Percentiles rank a stretch among this genome's conserved stretches.
phyloP scores from a whole-genome alignment of 257 asterid genomes.

The Solanum piurae region DNA sequence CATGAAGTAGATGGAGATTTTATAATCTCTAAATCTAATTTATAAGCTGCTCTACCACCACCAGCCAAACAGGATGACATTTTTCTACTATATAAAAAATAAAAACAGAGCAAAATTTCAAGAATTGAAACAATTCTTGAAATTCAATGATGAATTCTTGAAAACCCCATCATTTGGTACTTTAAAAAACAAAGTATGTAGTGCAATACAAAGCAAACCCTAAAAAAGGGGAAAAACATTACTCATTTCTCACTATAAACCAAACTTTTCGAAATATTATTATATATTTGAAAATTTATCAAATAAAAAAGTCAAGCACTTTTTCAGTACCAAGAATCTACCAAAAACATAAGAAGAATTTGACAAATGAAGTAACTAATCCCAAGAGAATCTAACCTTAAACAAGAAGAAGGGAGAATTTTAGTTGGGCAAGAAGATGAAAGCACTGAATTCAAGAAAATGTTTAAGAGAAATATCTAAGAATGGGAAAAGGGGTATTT shows the following conservation, averaged over 20 bases:
- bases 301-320: background rate
- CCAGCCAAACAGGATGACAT: constrained; percentile 74
- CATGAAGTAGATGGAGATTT: constrained; percentile 71
- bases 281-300: background rate
- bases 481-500: constrained; percentile 6
- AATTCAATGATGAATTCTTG: background rate
- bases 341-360: background rate
- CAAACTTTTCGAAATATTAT: background rate
- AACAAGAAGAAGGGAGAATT: background rate
- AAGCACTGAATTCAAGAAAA: constrained; percentile 5
- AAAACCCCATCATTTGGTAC: background rate
- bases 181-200: background rate
- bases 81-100: background rate
- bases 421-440: background rate
- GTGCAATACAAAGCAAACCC: constrained; percentile 26
- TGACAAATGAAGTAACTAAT: background rate
- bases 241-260: background rate
- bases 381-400: background rate
- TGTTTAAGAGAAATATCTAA: constrained; percentile 19
- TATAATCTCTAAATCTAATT: constrained; percentile 54
- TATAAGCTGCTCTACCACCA: constrained; percentile 54
- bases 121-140: background rate
- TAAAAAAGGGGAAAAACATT: background rate
- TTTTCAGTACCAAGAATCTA: background rate
- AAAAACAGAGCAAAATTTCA: background rate